A percentile compares a stretch with the other conserved stretches of the same genome.
Evolutionary conservation across 176 grass and related monocot species (phyloP).

Genomic region (Areca catechu): DNA sequence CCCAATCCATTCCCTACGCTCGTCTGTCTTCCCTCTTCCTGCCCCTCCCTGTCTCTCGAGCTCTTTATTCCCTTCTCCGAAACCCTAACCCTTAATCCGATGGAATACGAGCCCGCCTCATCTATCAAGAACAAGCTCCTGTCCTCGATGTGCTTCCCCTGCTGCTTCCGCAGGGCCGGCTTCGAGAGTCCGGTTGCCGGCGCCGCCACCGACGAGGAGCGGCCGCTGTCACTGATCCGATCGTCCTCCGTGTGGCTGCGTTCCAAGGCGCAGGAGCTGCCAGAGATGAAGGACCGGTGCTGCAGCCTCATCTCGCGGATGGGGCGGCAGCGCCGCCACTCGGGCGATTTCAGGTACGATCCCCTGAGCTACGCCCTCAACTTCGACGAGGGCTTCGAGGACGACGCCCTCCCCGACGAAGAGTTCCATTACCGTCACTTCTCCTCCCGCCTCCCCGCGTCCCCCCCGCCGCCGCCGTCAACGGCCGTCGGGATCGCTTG

Average conservation of each 20-base stretch:
- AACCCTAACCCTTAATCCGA: slow-evolving; percentile 3
- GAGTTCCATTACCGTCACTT: neutral
- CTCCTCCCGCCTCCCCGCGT: slow-evolving; percentile 1
- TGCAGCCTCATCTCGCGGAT: slow-evolving; percentile 6
- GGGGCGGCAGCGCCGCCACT: slow-evolving; percentile 2
- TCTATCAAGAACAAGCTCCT: slow-evolving; percentile 38
- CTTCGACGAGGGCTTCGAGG: slow-evolving; percentile 57
- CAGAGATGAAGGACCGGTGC: slow-evolving; percentile 19
- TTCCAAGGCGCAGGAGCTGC: slow-evolving; percentile 16
- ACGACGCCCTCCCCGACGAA: slow-evolving; percentile 10
- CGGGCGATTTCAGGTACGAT: slow-evolving; percentile 63
- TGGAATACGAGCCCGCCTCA: slow-evolving; percentile 20
- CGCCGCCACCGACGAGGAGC: slow-evolving; percentile 12
- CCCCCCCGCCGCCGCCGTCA: slow-evolving; percentile 35
- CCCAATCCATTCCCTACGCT: neutral
- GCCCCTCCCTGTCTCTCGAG: neutral
- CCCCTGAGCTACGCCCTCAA: slow-evolving; percentile 86
- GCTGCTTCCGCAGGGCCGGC: slow-evolving; percentile 43
- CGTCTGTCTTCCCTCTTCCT: neutral
- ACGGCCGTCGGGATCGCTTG: slow-evolving; percentile 22
- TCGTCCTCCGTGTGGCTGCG: slow-evolving; percentile 2
- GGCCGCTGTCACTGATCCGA: slow-evolving; percentile 15
- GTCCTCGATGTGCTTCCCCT: slow-evolving; percentile 48
- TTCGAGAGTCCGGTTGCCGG: neutral
- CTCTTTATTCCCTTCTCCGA: neutral